phyloP scores from a whole-genome alignment of 331 rosid genomes.

The Malus hybrid region DNA sequence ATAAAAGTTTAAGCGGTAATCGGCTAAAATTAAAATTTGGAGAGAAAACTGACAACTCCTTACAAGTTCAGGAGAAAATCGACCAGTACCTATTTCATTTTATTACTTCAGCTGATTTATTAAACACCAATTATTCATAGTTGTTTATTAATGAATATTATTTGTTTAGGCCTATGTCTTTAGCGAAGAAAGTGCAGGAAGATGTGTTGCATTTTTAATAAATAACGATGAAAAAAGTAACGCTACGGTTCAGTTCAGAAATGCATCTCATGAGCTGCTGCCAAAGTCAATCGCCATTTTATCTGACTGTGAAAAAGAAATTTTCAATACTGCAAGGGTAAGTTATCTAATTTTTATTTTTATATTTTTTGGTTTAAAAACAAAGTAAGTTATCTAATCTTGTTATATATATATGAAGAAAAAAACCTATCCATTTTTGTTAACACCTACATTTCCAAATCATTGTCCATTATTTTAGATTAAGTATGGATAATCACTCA shows the following conservation, averaged over 20 bases:
- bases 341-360: background rate
- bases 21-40: no score
- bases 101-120: background rate
- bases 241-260: conserved; percentile 19
- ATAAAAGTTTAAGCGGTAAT: no score
- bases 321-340: conserved; percentile 44
- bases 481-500: no score
- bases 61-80: no score
- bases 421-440: no score
- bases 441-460: no score
- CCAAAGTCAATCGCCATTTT: conserved; percentile 33
- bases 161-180: conserved; percentile 19
- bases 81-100: background rate
- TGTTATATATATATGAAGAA: no score
- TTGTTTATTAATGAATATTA: background rate
- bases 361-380: background rate
- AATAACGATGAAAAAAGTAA: conserved; percentile 6
- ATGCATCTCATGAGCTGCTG: conserved; percentile 4
- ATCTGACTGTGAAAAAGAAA: conserved; percentile 24
- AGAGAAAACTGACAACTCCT: no score
- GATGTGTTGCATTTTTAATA: conserved; percentile 25
- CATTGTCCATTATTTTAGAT: no score
- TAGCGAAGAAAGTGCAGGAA: conserved; percentile 18
- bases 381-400: no score
- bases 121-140: background rate